These are phyloP conservation scores for Flaveria floridana DNA, from an alignment of 140 eudicot species.

Conservation along the genomic window DNA sequence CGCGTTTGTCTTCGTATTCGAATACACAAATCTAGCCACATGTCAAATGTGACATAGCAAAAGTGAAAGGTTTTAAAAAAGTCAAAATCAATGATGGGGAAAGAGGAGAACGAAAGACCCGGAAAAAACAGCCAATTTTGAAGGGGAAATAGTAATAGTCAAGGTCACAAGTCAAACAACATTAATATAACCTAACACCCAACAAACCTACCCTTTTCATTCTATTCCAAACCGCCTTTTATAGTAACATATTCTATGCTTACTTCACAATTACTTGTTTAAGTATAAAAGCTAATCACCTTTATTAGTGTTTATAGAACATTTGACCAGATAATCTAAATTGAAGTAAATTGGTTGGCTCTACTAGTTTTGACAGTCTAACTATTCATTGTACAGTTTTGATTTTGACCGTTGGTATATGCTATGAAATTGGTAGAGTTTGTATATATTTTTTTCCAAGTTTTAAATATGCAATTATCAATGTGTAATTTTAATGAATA, in stretches of 20 bases:
- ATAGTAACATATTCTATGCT: not conserved
- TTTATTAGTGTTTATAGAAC: not conserved
- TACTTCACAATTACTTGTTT: slow-evolving; percentile 19
- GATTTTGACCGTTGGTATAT: not conserved
- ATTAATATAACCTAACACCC: slow-evolving; percentile 36
- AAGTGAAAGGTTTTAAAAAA: slow-evolving; percentile 9
- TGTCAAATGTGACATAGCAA: slow-evolving; percentile 11
- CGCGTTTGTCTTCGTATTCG: not conserved
- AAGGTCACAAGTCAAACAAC: slow-evolving; percentile 41
- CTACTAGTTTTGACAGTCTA: not conserved
- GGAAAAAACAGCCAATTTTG: slow-evolving; percentile 40
- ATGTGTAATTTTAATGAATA: too few species aligned
- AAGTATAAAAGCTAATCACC: not conserved
- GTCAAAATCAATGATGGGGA: slow-evolving; percentile 28
- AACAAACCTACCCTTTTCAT: slow-evolving; percentile 14
- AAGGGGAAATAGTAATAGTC: slow-evolving; percentile 31
- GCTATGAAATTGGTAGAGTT: not conserved
- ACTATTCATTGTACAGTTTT: not conserved
- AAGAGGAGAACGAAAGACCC: slow-evolving; percentile 25
- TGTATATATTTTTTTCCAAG: too few species aligned
- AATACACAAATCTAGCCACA: not conserved
- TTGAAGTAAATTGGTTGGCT: not conserved
- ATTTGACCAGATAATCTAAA: not conserved
- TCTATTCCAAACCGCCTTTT: slow-evolving; percentile 10
- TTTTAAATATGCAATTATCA: too few species aligned